Evolutionary conservation across 345 rosid species (phyloP).

Genomic region (Citrus sp.): DNA sequence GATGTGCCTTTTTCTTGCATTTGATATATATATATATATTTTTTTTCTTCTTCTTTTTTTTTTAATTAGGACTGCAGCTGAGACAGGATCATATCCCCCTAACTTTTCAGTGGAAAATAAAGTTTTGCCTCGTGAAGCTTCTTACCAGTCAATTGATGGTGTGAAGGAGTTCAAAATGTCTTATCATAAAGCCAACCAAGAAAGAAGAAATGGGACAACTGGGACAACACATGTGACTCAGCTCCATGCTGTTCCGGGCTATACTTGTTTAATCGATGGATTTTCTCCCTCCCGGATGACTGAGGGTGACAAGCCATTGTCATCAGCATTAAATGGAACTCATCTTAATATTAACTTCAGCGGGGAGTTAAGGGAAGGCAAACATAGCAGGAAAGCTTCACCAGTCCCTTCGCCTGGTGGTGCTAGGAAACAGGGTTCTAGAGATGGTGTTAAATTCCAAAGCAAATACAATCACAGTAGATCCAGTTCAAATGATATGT

Average conservation of each 20-base stretch:
- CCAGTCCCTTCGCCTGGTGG: constrained; percentile 27
- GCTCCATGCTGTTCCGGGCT: constrained; percentile 47
- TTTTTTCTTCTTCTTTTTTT: too few relatives aligned
- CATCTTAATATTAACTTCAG: constrained; percentile 12
- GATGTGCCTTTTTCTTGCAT: not conserved
- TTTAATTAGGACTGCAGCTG: constrained; percentile 32
- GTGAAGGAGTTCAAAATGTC: constrained; percentile 54
- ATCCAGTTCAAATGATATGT: constrained; percentile 34
- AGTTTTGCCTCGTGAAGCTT: constrained; percentile 33
- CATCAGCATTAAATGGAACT: constrained; percentile 28
- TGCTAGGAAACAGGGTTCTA: constrained; percentile 9
- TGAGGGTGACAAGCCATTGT: constrained; percentile 27
- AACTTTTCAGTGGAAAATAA: constrained; percentile 24
- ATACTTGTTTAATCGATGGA: constrained; percentile 45
- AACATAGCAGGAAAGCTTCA: constrained; percentile 21
- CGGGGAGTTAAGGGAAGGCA: constrained; percentile 24
- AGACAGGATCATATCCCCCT: constrained; percentile 24
- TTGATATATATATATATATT: not conserved
- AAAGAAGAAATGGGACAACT: constrained; percentile 39
- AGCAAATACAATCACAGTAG: constrained; percentile 27
- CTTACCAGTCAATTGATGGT: constrained; percentile 33
- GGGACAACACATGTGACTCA: constrained; percentile 43
- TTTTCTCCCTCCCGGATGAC: constrained; percentile 17
- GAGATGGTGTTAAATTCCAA: constrained; percentile 20
- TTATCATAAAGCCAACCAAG: constrained; percentile 33